Evolutionary conservation across 257 asterid genomes (phyloP).

Genomic region (Thymus quinquecostatus): DNA sequence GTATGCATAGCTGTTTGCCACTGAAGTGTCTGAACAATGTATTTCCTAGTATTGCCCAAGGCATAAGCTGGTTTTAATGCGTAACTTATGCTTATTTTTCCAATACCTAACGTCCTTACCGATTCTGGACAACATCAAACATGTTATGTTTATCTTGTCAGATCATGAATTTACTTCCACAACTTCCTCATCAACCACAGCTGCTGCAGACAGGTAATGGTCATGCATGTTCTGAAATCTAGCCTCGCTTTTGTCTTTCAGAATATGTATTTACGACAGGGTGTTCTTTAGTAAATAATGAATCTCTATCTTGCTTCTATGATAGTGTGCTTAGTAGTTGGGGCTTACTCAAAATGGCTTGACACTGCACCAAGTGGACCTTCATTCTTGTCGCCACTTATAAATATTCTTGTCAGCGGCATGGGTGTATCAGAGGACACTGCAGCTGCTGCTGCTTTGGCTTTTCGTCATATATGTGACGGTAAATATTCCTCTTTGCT

Average conservation of each 20-base stretch:
- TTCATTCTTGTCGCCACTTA: constrained; percentile 84
- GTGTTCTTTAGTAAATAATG: constrained; percentile 25
- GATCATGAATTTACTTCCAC: constrained; percentile 88
- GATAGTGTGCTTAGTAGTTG: constrained; percentile 81
- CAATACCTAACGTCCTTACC: neutral
- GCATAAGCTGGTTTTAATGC: constrained; percentile 22
- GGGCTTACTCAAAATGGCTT: constrained; percentile 97
- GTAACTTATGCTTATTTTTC: constrained; percentile 4
- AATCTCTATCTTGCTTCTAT: constrained; percentile 31
- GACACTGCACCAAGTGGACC: constrained; percentile 79
- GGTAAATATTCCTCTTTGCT: constrained; percentile 49
- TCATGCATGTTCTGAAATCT: constrained; percentile 25
- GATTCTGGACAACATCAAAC: constrained; percentile 20
- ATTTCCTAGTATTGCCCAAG: constrained; percentile 9
- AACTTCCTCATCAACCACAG: constrained; percentile 92
- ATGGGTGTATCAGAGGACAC: constrained; percentile 94
- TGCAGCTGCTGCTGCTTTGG: constrained; percentile 96
- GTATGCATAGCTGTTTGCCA: constrained; percentile 40
- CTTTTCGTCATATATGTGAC: constrained; percentile 89
- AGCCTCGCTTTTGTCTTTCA: constrained; percentile 17
- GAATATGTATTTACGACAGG: constrained; percentile 22
- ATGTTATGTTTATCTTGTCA: constrained; percentile 38
- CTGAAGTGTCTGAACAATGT: neutral
- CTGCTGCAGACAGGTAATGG: constrained; percentile 91
- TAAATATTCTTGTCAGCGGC: constrained; percentile 91